phyloP scores from a whole-genome alignment of 164 flowering plant species.

The Echeveria elegans region DNA sequence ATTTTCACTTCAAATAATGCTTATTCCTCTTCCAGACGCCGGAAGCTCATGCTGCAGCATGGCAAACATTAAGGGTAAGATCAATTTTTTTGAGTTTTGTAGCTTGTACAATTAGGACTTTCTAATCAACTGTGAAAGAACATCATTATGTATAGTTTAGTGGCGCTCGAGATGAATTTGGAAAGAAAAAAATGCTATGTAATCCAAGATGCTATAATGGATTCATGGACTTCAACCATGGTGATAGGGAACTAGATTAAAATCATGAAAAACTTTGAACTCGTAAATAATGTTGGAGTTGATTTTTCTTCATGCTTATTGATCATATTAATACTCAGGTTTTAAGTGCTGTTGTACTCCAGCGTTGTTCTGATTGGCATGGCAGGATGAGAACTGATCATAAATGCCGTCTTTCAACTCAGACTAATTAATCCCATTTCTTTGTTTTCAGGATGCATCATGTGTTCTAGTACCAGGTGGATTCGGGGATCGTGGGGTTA shows the following conservation, averaged over 20 bases:
- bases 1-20: neutral
- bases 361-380: no score
- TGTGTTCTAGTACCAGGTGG: constrained; percentile 97
- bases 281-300: neutral
- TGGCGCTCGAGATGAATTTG: neutral
- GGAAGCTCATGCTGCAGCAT: constrained; percentile 82
- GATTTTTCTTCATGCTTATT: neutral
- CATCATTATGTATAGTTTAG: neutral
- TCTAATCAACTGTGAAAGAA: neutral
- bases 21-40: constrained; percentile 74
- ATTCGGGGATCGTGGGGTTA: constrained; percentile 97
- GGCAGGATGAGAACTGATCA: neutral
- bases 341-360: no score
- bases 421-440: neutral
- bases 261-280: neutral
- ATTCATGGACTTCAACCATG: neutral
- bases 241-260: neutral
- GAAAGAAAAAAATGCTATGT: neutral
- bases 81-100: neutral
- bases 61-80: constrained; percentile 75
- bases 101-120: neutral
- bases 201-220: neutral
- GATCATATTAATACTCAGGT: neutral
- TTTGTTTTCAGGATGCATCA: constrained; percentile 58
- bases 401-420: neutral